Conservation (phyloP, 2,329 filamentous ascomycete species). For the Aspergillus sergii region DNA sequence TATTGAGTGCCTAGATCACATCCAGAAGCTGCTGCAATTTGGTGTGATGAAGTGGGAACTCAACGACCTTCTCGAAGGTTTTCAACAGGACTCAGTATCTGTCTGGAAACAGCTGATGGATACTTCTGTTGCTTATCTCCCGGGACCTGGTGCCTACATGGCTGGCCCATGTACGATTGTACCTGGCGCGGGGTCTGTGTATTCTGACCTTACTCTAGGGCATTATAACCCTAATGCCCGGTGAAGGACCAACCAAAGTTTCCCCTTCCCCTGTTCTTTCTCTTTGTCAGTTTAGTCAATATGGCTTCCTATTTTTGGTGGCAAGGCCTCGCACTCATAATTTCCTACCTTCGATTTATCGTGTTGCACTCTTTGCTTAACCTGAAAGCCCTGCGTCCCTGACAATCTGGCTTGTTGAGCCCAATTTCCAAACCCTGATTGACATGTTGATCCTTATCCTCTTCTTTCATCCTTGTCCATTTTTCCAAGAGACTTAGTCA, state of each 20-base stretch:
- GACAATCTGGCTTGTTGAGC: no score
- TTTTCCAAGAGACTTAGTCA: background rate
- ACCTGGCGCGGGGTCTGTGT: slow-evolving; percentile 11
- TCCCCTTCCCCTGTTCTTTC: background rate
- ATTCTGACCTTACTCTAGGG: slow-evolving; percentile 4
- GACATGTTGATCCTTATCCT: background rate
- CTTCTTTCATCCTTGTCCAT: background rate
- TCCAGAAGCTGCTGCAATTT: slow-evolving; percentile 36
- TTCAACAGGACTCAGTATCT: slow-evolving; percentile 32
- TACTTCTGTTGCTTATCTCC: slow-evolving; percentile 24
- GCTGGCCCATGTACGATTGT: slow-evolving; percentile 12
- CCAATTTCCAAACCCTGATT: background rate
- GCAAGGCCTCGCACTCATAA: background rate
- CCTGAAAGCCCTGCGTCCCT: background rate
- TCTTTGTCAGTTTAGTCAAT: no score
- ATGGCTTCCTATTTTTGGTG: background rate
- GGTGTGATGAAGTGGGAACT: slow-evolving; percentile 40
- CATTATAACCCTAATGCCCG: background rate
- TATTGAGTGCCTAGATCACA: slow-evolving; percentile 34
- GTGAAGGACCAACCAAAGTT: background rate
- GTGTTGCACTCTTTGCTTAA: background rate
- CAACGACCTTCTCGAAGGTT: slow-evolving; percentile 31
- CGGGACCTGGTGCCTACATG: slow-evolving; percentile 17
- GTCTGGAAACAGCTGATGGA: slow-evolving; percentile 30
- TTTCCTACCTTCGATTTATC: background rate